Percentiles rank a stretch among this genome's conserved stretches.
Evolutionary conservation across 345 rosid genomes (phyloP).

Genomic region (Populus alba): DNA sequence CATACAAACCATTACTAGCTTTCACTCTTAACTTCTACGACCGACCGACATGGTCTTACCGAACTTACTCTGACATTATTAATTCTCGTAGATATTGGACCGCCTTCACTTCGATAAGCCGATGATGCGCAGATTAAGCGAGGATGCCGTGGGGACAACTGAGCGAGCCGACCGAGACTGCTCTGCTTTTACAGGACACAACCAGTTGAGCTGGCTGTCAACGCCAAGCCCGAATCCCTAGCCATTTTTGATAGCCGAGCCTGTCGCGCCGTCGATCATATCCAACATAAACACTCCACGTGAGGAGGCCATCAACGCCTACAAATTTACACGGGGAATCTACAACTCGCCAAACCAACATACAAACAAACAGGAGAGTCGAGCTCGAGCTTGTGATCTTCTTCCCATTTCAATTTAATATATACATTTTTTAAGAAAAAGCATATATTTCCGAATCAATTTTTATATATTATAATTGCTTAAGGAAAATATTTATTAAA

Average conservation of each 20-base stretch:
- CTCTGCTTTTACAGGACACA: conserved; percentile 34
- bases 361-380: background rate
- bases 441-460: too few relatives aligned
- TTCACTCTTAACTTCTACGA: background rate
- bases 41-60: background rate
- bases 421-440: too few relatives aligned
- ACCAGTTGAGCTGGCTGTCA: conserved; percentile 26
- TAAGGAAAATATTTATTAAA: too few relatives aligned
- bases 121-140: conserved; percentile 18
- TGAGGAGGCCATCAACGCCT: background rate
- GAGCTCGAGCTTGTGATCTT: background rate
- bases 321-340: background rate
- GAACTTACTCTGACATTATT: background rate
- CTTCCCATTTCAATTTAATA: background rate
- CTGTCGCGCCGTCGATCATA: conserved; percentile 34
- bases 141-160: conserved; percentile 42
- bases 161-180: conserved; percentile 28
- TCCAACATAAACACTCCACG: conserved; percentile 12
- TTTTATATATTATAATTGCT: too few relatives aligned
- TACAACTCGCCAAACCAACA: background rate
- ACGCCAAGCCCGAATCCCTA: conserved; percentile 37
- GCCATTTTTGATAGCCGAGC: conserved; percentile 14
- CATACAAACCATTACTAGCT: background rate
- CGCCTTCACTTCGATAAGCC: conserved; percentile 1
- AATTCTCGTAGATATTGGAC: background rate